These are phyloP conservation scores for Cryptosporidium parvum DNA, from an alignment of 169 alveolate genomes.

Conservation along the genomic window DNA sequence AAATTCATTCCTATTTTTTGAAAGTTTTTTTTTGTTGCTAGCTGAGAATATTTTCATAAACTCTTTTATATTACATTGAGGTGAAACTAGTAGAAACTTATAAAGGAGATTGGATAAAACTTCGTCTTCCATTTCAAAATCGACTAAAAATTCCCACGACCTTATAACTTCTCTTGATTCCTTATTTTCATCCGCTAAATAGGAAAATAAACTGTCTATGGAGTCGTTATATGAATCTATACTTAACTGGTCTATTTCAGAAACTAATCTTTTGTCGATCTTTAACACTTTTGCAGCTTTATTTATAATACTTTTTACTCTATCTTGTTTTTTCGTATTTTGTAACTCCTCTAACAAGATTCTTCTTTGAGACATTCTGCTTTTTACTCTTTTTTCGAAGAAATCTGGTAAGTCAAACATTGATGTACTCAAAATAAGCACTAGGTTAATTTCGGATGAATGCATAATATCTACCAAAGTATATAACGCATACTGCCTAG, in stretches of 20 bases:
- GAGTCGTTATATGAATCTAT: conserved; percentile 37
- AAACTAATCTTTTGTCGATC: conserved; percentile 11
- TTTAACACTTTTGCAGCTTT: not conserved
- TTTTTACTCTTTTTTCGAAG: conserved; percentile 67
- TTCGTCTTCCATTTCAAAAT: conserved; percentile 31
- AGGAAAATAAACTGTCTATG: conserved; percentile 9
- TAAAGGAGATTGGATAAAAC: not conserved
- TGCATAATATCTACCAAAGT: conserved; percentile 74
- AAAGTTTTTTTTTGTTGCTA: not conserved
- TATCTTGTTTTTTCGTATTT: not conserved
- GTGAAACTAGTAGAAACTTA: conserved; percentile 40
- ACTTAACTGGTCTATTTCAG: not conserved
- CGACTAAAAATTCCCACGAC: conserved; percentile 24
- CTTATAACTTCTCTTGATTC: conserved; percentile 9
- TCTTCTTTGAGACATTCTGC: conserved; percentile 76
- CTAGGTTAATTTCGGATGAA: conserved; percentile 39
- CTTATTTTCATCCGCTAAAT: not conserved
- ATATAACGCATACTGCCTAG: conserved; percentile 59
- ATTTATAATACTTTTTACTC: not conserved
- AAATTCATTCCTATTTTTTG: conserved; percentile 8
- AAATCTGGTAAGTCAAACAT: conserved; percentile 60
- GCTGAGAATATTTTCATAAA: conserved; percentile 11
- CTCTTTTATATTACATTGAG: conserved; percentile 13
- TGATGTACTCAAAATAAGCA: conserved; percentile 54
- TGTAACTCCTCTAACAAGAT: conserved; percentile 40